phyloP scores from a whole-genome alignment of 2,329 filamentous ascomycete species.

The Colletotrichum filicis region DNA sequence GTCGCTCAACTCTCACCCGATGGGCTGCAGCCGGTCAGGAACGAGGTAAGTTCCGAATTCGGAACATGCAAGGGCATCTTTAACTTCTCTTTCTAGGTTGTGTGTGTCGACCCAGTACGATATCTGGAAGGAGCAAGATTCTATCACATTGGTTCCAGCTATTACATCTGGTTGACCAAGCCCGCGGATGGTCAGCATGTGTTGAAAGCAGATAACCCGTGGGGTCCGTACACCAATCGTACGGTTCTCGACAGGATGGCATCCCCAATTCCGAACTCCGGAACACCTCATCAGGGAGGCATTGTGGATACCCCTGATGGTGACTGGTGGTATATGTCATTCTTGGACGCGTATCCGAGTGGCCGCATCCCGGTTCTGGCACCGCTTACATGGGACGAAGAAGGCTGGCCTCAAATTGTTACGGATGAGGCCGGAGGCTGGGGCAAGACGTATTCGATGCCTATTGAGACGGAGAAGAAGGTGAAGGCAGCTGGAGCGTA shows the following conservation, averaged over 20 bases:
- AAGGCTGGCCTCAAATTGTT: slow-evolving; percentile 58
- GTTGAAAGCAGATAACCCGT: slow-evolving; percentile 56
- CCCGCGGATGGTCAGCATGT: slow-evolving; percentile 57
- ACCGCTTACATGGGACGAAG: slow-evolving; percentile 58
- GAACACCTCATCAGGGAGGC: slow-evolving; percentile 63
- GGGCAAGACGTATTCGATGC: slow-evolving; percentile 51
- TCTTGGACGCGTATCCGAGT: slow-evolving; percentile 63
- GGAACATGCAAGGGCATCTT: background rate
- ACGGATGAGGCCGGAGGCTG: slow-evolving; percentile 53
- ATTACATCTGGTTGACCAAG: slow-evolving; percentile 61
- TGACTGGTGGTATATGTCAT: slow-evolving; percentile 68
- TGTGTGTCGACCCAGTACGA: slow-evolving; percentile 16
- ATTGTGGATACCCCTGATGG: slow-evolving; percentile 62
- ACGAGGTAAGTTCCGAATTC: background rate
- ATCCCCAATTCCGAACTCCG: slow-evolving; percentile 50
- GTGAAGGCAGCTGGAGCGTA: slow-evolving; percentile 27
- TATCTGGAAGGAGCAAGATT: slow-evolving; percentile 60
- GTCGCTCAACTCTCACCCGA: slow-evolving; percentile 23
- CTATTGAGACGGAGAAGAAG: slow-evolving; percentile 36
- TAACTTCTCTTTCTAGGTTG: background rate
- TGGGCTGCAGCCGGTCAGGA: slow-evolving; percentile 13
- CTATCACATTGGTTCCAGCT: slow-evolving; percentile 63
- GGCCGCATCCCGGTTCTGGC: slow-evolving; percentile 68
- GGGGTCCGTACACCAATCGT: slow-evolving; percentile 59
- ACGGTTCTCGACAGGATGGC: slow-evolving; percentile 49